A percentile compares a stretch with the other conserved stretches of the same genome.
phyloP scores from a whole-genome alignment of 345 rosid species.

The Firmiana major region DNA sequence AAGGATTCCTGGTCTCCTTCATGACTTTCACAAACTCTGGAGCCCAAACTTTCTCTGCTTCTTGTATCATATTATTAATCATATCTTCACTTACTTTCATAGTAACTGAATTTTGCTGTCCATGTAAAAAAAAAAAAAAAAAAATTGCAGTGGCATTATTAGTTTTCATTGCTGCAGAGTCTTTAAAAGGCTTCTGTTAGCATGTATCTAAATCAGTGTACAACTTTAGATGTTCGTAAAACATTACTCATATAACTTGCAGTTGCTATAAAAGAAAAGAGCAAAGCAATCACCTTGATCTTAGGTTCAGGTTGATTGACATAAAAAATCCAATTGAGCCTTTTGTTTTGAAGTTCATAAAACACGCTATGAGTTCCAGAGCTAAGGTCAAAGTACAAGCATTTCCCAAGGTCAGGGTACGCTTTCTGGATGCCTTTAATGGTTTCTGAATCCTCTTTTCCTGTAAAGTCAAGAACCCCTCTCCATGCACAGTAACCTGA shows the following conservation, averaged over 20 bases:
- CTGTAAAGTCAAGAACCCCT: slow-evolving; percentile 68
- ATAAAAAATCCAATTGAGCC: slow-evolving; percentile 82
- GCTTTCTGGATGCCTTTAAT: slow-evolving; percentile 41
- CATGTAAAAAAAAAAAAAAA: neutral
- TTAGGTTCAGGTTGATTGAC: slow-evolving; percentile 68
- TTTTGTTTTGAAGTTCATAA: slow-evolving; percentile 55
- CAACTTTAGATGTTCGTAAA: too few species aligned
- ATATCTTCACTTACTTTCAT: slow-evolving; percentile 50
- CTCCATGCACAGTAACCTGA: slow-evolving; percentile 87
- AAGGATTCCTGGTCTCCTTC: slow-evolving; percentile 71
- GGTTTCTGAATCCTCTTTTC: slow-evolving; percentile 46
- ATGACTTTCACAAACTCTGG: slow-evolving; percentile 58
- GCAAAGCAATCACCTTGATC: slow-evolving; percentile 54
- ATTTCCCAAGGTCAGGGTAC: slow-evolving; percentile 69
- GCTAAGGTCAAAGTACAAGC: slow-evolving; percentile 60
- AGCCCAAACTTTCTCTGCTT: slow-evolving; percentile 62
- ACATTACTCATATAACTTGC: too few species aligned
- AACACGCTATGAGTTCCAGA: slow-evolving; percentile 48
- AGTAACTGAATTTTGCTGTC: slow-evolving; percentile 65
- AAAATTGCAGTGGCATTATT: neutral
- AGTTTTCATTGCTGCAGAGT: neutral
- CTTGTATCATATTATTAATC: slow-evolving; percentile 54
- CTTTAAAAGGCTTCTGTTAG: neutral
- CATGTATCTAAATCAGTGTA: neutral
- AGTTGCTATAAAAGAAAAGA: neutral